Conservation (phyloP, 2,329 filamentous ascomycete genomes). For the Pyricularia sp. region DNA sequence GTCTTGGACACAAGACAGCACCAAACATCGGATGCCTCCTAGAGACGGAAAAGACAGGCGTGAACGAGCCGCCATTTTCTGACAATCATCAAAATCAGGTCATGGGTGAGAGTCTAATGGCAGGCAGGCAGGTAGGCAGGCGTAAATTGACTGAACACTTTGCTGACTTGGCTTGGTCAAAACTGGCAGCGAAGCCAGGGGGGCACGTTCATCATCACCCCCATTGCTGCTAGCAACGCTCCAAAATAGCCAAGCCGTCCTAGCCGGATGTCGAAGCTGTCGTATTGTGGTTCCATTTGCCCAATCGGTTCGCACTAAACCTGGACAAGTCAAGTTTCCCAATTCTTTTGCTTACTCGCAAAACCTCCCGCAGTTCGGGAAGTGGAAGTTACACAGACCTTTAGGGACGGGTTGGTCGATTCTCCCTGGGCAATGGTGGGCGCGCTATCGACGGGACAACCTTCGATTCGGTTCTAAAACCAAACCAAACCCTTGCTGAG, state of each 20-base stretch:
- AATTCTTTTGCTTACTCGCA: background rate
- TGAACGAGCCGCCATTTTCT: background rate
- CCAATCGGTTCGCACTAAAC: background rate
- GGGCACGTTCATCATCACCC: too few species aligned
- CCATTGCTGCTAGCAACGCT: background rate
- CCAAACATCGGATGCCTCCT: background rate
- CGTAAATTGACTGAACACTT: background rate
- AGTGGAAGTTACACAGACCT: background rate
- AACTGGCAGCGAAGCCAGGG: background rate
- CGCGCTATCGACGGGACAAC: too few species aligned
- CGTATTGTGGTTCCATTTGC: background rate
- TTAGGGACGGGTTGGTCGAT: too few species aligned
- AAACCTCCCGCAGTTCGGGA: background rate
- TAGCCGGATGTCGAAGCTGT: background rate
- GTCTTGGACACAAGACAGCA: background rate
- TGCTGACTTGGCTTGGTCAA: too few species aligned
- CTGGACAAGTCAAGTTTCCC: background rate
- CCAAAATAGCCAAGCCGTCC: background rate
- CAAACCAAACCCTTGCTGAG: background rate
- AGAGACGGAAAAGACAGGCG: background rate
- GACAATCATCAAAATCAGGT: background rate
- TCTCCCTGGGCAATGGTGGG: too few species aligned
- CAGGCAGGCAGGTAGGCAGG: background rate
- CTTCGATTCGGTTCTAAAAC: too few species aligned
- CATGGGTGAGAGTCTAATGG: background rate